phyloP scores from a whole-genome alignment of 73 alveolate genomes.

The Diophrys sp. region DNA sequence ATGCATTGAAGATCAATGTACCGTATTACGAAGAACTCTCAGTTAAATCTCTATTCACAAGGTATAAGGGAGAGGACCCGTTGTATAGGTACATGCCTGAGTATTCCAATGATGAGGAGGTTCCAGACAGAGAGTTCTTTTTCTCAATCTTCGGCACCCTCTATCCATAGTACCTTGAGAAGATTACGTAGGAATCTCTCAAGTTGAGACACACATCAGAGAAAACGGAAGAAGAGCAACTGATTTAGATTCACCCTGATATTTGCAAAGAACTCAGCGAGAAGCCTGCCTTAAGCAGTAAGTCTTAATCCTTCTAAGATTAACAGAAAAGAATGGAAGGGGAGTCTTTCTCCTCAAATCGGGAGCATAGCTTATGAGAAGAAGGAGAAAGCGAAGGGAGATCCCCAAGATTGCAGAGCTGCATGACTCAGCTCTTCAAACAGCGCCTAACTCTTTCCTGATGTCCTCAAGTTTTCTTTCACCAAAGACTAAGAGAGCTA shows the following conservation, averaged over 20 bases:
- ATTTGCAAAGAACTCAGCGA: background rate
- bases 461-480: no score
- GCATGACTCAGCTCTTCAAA: background rate
- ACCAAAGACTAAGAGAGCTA: no score
- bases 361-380: background rate
- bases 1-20: background rate
- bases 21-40: constrained; percentile 3
- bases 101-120: background rate
- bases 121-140: background rate
- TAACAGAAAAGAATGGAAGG: background rate
- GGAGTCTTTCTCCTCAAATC: constrained; percentile 1
- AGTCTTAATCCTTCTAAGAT: background rate
- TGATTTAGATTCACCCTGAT: background rate
- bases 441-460: no score
- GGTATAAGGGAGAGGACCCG: background rate
- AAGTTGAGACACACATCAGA: background rate
- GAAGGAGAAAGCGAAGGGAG: constrained; percentile 5
- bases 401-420: background rate
- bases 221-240: background rate
- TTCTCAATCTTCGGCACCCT: background rate
- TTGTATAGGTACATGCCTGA: background rate
- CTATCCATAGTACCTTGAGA: background rate
- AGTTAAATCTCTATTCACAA: background rate
- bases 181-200: background rate
- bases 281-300: background rate